Conservation (phyloP, 169 alveolate species). For the Plasmodium cynomolgi region DNA sequence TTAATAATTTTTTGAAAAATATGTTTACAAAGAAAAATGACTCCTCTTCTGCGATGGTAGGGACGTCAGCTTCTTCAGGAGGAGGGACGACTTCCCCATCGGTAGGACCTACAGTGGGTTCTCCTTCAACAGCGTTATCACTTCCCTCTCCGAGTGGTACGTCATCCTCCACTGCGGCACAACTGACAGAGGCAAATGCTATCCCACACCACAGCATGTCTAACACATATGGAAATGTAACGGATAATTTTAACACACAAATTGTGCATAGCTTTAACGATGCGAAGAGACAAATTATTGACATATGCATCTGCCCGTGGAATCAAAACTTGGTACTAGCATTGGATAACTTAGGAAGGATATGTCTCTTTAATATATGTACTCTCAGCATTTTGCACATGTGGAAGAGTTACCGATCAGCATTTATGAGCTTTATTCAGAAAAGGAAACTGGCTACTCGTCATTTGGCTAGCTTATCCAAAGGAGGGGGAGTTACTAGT, state of each 20-base stretch:
- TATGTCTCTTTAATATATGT: conserved; percentile 25
- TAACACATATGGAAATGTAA: neutral
- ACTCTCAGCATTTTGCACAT: conserved; percentile 43
- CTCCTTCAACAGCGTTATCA: neutral
- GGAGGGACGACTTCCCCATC: neutral
- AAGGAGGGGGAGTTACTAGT: neutral
- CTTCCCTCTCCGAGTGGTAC: neutral
- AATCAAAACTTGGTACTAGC: conserved; percentile 40
- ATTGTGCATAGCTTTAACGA: conserved; percentile 50
- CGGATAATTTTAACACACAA: conserved; percentile 20
- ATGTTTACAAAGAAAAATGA: conserved; percentile 44
- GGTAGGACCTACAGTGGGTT: neutral
- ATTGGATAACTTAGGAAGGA: conserved; percentile 51
- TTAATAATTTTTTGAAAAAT: conserved; percentile 59
- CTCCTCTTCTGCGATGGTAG: neutral
- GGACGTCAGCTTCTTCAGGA: neutral
- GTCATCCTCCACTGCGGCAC: neutral
- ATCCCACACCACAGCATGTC: neutral
- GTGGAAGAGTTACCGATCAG: conserved; percentile 72
- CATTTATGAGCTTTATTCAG: conserved; percentile 59
- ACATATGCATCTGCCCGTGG: conserved; percentile 67
- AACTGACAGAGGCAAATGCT: neutral
- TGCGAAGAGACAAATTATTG: conserved; percentile 62
- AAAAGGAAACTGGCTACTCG: neutral
- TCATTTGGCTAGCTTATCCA: neutral